A percentile compares a stretch with the other conserved stretches of the same genome.
These are phyloP conservation scores for Kluyveromyces aestuarii DNA, from an alignment of 805 yeast genomes.

Conservation along the genomic window DNA sequence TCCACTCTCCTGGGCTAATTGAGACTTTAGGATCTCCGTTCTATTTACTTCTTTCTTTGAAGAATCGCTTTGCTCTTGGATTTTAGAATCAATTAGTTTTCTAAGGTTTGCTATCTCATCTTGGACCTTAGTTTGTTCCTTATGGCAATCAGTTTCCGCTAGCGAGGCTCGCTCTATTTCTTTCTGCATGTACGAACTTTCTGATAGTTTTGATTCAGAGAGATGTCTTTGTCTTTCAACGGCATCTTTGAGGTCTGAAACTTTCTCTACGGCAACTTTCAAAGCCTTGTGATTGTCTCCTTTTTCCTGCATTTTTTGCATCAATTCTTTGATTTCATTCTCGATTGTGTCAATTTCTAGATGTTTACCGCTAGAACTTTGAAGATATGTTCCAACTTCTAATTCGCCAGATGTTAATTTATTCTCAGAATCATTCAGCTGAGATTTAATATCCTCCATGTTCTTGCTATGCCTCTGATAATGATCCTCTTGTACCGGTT, in stretches of 20 bases:
- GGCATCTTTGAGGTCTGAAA: conserved; percentile 39
- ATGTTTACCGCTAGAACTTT: conserved; percentile 18
- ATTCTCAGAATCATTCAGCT: conserved; percentile 34
- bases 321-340: conserved; percentile 20
- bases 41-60: conserved; percentile 6
- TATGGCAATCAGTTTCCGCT: conserved; percentile 39
- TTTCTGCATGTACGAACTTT: conserved; percentile 51
- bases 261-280: conserved; percentile 17
- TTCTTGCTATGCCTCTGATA: conserved; percentile 36
- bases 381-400: conserved; percentile 23
- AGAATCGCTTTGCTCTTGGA: conserved; percentile 4
- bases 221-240: conserved; percentile 36
- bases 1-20: conserved; percentile 10
- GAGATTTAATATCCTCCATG: conserved; percentile 36
- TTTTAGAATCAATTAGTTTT: conserved; percentile 8
- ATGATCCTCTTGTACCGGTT: conserved; percentile 34
- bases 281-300: conserved; percentile 6
- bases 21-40: conserved; percentile 7
- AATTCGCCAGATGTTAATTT: conserved; percentile 25
- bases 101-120: conserved; percentile 10
- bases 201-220: conserved; percentile 42
- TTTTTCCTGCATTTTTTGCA: conserved; percentile 11
- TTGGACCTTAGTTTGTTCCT: conserved; percentile 17
- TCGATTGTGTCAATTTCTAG: conserved; percentile 21
- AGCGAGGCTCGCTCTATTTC: conserved; percentile 47